These are phyloP conservation scores for Cladosporium sp. DNA, from an alignment of 2,329 filamentous ascomycete species.

Conservation along the genomic window DNA sequence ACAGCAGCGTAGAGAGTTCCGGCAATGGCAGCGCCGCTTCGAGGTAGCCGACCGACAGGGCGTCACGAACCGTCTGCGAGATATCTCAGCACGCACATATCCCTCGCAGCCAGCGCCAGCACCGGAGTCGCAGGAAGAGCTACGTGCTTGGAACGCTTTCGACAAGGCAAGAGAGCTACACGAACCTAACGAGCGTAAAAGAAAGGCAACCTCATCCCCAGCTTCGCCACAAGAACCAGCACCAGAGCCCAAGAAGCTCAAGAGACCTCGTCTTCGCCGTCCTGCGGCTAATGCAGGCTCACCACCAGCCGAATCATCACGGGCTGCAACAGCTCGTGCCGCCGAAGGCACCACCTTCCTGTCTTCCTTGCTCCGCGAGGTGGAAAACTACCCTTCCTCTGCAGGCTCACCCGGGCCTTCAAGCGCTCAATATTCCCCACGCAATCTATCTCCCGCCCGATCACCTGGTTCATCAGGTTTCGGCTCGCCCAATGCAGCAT, in stretches of 20 bases:
- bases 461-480: constrained; percentile 57
- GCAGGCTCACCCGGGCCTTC: constrained; percentile 31
- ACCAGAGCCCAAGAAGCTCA: constrained; percentile 69
- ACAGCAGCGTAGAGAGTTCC: constrained; percentile 54
- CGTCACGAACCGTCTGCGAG: constrained; percentile 54
- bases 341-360: constrained; percentile 70
- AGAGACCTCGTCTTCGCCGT: constrained; percentile 62
- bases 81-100: constrained; percentile 55
- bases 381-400: constrained; percentile 57
- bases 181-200: constrained; percentile 55
- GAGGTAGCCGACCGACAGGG: constrained; percentile 77
- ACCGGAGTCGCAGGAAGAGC: constrained; percentile 73
- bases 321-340: constrained; percentile 27
- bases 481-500: constrained; percentile 2
- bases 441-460: constrained; percentile 54
- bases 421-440: constrained; percentile 35
- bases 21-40: constrained; percentile 79
- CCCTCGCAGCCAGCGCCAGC: constrained; percentile 46
- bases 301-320: constrained; percentile 31
- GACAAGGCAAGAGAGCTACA: constrained; percentile 75
- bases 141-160: constrained; percentile 83
- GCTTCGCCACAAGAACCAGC: constrained; percentile 62
- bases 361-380: constrained; percentile 80
- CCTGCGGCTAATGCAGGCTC: constrained; percentile 46
- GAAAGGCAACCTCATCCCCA: constrained; percentile 73